phyloP scores from a whole-genome alignment of 2,329 filamentous ascomycete genomes.

The Lachnellula subtilissima region DNA sequence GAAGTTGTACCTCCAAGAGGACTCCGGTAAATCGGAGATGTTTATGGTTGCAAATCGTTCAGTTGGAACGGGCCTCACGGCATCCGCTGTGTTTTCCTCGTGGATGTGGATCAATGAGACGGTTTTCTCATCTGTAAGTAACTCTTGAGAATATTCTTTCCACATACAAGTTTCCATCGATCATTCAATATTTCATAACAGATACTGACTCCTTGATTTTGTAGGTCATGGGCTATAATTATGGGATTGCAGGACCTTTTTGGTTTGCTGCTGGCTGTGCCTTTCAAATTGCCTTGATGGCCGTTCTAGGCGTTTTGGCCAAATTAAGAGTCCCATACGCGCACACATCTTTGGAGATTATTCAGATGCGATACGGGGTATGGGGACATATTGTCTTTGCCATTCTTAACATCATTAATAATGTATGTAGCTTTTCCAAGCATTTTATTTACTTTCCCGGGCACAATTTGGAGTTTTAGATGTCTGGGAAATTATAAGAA shows the following conservation, averaged over 20 bases:
- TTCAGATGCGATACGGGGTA: constrained; percentile 43
- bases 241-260: constrained; percentile 33
- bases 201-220: too few species aligned
- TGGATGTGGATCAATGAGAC: constrained; percentile 41
- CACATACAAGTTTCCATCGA: too few species aligned
- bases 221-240: constrained; percentile 45
- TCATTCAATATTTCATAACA: too few species aligned
- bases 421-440: constrained; percentile 16
- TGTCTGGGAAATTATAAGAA: too few species aligned
- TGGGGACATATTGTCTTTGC: constrained; percentile 38
- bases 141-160: too few species aligned
- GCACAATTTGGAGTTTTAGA: too few species aligned
- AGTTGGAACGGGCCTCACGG: constrained; percentile 16
- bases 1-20: constrained; percentile 38
- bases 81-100: constrained; percentile 13
- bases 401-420: constrained; percentile 38
- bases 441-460: too few species aligned
- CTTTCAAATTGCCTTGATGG: constrained; percentile 47
- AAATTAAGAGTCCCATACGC: constrained; percentile 47
- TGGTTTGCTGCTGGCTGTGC: constrained; percentile 30
- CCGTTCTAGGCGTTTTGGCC: constrained; percentile 42
- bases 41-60: constrained; percentile 21
- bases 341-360: constrained; percentile 47
- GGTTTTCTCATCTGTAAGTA: constrained; percentile 32
- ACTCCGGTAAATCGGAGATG: constrained; percentile 41